Evolutionary conservation across 148 eudicot species (phyloP).

Genomic region (Fagopyrum homotropicum): DNA sequence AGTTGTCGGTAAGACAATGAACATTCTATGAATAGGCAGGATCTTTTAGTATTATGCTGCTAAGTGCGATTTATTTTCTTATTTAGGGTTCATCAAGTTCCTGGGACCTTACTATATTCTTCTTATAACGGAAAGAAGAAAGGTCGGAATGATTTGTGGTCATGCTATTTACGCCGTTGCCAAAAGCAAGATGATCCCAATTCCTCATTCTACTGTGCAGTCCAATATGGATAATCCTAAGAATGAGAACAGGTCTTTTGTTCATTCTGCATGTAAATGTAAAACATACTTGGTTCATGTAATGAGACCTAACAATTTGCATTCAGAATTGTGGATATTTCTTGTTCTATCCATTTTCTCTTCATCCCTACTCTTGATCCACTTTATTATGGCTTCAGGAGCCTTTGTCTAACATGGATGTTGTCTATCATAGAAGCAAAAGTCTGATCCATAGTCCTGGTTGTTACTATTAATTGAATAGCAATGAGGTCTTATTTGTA

Average conservation of each 20-base stretch:
- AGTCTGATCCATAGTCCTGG: constrained; percentile 15
- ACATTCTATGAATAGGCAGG: neutral
- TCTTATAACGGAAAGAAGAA: constrained; percentile 84
- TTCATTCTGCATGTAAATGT: constrained; percentile 51
- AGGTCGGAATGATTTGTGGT: constrained; percentile 79
- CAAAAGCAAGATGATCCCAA: constrained; percentile 80
- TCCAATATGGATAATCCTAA: constrained; percentile 79
- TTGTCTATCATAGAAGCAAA: constrained; percentile 25
- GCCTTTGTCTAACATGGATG: constrained; percentile 22
- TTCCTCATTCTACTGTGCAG: constrained; percentile 71
- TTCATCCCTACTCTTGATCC: constrained; percentile 16
- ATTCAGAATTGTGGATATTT: constrained; percentile 9
- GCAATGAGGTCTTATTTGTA: constrained; percentile 10
- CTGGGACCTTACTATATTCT: constrained; percentile 96
- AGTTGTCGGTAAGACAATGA: constrained; percentile 64
- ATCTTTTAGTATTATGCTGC: neutral
- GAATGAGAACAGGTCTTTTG: constrained; percentile 97
- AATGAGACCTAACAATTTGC: constrained; percentile 32
- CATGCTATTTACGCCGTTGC: constrained; percentile 80
- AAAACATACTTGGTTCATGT: constrained; percentile 43
- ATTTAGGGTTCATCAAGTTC: constrained; percentile 80
- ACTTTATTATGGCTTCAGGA: constrained; percentile 20
- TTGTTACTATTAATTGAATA: constrained; percentile 12
- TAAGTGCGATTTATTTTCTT: neutral
- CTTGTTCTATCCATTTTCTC: neutral